Base-by-base conservation (phyloP, 495 filamentous ascomycete species). In the Talaromyces liani region DNA sequence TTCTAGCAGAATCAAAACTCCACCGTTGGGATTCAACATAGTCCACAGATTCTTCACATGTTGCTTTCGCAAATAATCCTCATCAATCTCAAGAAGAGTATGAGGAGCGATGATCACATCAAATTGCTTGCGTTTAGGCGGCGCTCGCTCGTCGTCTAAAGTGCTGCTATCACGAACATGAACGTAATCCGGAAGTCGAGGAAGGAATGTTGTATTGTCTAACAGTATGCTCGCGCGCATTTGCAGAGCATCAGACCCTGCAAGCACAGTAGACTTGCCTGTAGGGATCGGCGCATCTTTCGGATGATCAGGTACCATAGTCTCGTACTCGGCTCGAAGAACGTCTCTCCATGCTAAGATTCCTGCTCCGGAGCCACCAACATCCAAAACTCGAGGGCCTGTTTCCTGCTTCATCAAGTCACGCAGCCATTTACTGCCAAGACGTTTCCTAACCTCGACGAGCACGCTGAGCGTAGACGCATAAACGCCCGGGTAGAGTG, bases 101-200 rank as follows among this genome's bases (percentile, higher is more conserved):
- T 98, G 91, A 0, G 93, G 88, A 0, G 91, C 92, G 63, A 98
- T 87, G 66, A 98, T 91, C 61, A 98, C 74, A 72, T 98, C 94
- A 69, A 87, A 97, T 39, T 86, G 78, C 70, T 97, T 97, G 58
- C 88, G 84, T 3, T 82, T 83, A 1, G 77, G 74, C n/a, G 80
- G 69, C 16, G 72, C 67, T 57, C 79, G 72, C 4, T 67, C 68
- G 39, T 79, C 73, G 8, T 81, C 73, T n/a, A 78, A 61, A 3
- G 80, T 81, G 1, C 81, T 75, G 56, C 74, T 74, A 29, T 80
- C 79, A 34, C 76, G 75, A 9, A 75, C 67, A 65, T 93, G 90
- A n/a, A 91, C 66, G 67, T 92, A 91, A 68, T 98, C 92, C n/a
- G 94, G 94, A 29, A 98, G 77, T 2, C 92, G 89, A 10, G 94